Conservation (phyloP, 495 filamentous ascomycete species). For the Aspergillus nidulans region DNA sequence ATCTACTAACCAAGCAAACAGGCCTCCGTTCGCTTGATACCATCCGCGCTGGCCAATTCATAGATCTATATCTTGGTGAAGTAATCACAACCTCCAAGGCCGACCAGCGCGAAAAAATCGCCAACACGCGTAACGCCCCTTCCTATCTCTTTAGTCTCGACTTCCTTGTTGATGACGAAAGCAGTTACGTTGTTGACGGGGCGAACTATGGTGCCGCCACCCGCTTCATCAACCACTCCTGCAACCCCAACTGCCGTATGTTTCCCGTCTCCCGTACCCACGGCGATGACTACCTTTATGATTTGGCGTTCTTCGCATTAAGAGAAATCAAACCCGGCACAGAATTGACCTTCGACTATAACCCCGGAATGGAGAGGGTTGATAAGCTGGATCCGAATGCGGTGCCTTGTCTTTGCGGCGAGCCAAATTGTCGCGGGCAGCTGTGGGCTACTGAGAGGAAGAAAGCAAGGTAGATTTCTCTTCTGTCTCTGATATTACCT, state of each 20-base stretch:
- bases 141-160: slow-evolving; percentile 85
- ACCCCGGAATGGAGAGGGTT: slow-evolving; percentile 50
- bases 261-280: slow-evolving; percentile 79
- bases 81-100: slow-evolving; percentile 72
- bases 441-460: slow-evolving; percentile 55
- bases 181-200: slow-evolving; percentile 55
- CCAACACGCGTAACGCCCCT: slow-evolving; percentile 30
- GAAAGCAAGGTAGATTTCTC: slow-evolving; percentile 17
- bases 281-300: slow-evolving; percentile 70
- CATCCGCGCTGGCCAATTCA: slow-evolving; percentile 74
- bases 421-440: slow-evolving; percentile 60
- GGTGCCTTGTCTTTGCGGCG: slow-evolving; percentile 65
- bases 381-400: slow-evolving; percentile 48
- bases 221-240: slow-evolving; percentile 65
- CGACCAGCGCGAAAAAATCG: slow-evolving; percentile 54
- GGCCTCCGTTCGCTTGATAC: slow-evolving; percentile 65
- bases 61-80: slow-evolving; percentile 87
- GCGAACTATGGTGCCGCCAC: slow-evolving; percentile 53
- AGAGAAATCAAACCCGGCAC: slow-evolving; percentile 61
- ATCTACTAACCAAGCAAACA: slow-evolving; percentile 21
- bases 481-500: neutral
- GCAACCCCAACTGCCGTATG: slow-evolving; percentile 71
- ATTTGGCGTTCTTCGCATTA: slow-evolving; percentile 81
- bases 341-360: slow-evolving; percentile 88
- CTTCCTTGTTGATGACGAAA: slow-evolving; percentile 56